Evolutionary conservation across 805 yeast genomes (phyloP).

Genomic region (Hanseniaspora thailandica): DNA sequence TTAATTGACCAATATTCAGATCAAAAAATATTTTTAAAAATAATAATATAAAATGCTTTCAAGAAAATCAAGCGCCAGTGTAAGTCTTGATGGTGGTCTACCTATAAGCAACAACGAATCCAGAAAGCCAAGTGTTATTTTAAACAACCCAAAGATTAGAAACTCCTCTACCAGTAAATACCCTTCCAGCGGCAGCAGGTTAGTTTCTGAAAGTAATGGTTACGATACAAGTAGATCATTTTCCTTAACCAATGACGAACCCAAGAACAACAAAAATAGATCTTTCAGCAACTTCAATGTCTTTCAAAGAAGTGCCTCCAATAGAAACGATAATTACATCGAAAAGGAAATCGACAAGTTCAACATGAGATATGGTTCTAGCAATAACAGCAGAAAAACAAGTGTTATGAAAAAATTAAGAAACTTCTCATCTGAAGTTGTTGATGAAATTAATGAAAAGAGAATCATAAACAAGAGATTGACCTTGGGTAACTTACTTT

Average conservation of each 20-base stretch:
- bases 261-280: neutral
- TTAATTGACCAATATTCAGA: neutral
- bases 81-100: slow-evolving; percentile 7
- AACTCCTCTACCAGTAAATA: neutral
- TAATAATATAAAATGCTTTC: slow-evolving; percentile 2
- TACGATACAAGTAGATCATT: slow-evolving; percentile 14
- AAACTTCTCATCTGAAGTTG: slow-evolving; percentile 10
- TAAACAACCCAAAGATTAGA: slow-evolving; percentile 12
- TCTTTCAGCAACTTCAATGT: slow-evolving; percentile 13
- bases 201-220: neutral
- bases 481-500: neutral
- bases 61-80: slow-evolving; percentile 8
- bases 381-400: slow-evolving; percentile 10
- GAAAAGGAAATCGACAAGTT: slow-evolving; percentile 15
- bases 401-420: slow-evolving; percentile 12
- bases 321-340: slow-evolving; percentile 14
- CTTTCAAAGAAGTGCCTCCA: slow-evolving; percentile 7
- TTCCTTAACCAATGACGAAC: neutral
- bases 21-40: too few species aligned
- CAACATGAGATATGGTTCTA: slow-evolving; percentile 14
- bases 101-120: slow-evolving; percentile 11
- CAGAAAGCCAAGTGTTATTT: slow-evolving; percentile 11
- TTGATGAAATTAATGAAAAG: slow-evolving; percentile 10
- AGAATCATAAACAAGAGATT: slow-evolving; percentile 1
- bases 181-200: neutral